A percentile compares a stretch with the other conserved stretches of the same genome.
Evolutionary conservation across 371 early-diverging fungal species (phyloP).

Genomic region (Phascolomyces articulosus): DNA sequence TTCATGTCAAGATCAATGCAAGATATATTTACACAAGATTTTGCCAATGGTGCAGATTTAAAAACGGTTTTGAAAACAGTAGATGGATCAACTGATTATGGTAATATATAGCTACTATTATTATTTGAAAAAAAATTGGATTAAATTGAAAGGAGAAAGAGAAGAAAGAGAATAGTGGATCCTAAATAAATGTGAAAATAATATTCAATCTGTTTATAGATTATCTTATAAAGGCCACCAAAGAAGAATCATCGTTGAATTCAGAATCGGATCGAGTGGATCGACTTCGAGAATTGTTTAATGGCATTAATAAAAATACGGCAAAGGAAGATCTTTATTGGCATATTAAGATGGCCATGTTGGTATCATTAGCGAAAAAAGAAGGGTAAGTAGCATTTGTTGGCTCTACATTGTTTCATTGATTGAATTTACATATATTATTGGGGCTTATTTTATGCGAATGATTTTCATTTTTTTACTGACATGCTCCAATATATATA

Average conservation of each 20-base stretch:
- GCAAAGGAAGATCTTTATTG: conserved; percentile 65
- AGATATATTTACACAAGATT: conserved; percentile 32
- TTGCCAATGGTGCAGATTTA: conserved; percentile 20
- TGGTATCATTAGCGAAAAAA: conserved; percentile 40
- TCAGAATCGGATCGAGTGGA: conserved; percentile 19
- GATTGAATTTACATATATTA: too few relatives aligned
- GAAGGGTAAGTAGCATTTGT: conserved; percentile 32
- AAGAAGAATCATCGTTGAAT: conserved; percentile 12
- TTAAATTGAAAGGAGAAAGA: too few relatives aligned
- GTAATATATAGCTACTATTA: background rate
- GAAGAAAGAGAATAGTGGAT: too few relatives aligned
- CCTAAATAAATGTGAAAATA: background rate
- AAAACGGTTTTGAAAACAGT: conserved; percentile 24
- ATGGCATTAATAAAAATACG: conserved; percentile 47
- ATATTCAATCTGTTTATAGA: conserved; percentile 18
- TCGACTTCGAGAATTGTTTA: conserved; percentile 31
- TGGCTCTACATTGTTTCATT: too few relatives aligned
- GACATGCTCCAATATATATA: background rate
- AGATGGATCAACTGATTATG: conserved; percentile 17
- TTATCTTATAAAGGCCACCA: conserved; percentile 19
- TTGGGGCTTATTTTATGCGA: too few relatives aligned
- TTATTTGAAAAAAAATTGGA: too few relatives aligned
- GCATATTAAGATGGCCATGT: conserved; percentile 63
- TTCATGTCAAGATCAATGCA: conserved; percentile 34
- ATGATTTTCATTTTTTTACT: background rate